Evolutionary conservation across 345 rosid genomes (phyloP).

Genomic region (Trapa incisa): DNA sequence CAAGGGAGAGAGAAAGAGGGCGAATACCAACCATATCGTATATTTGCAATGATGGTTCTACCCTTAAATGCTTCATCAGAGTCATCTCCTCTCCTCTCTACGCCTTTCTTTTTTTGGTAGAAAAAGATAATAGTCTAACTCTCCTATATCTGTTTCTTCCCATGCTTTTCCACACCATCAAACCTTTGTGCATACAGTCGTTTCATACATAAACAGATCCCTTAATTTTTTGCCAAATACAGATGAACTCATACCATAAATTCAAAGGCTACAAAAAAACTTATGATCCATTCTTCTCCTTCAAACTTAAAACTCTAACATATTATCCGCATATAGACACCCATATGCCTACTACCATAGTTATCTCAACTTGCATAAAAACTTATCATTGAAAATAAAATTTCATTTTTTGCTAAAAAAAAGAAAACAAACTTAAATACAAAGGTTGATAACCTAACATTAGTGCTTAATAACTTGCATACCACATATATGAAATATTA

Average conservation of each 20-base stretch:
- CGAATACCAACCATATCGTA: conserved; percentile 46
- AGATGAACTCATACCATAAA: background rate
- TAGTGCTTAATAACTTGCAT: too few species aligned
- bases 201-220: background rate
- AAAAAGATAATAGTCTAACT: too few species aligned
- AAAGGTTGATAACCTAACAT: too few species aligned
- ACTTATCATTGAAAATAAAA: too few species aligned
- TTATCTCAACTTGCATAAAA: too few species aligned
- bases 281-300: background rate
- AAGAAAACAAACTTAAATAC: too few species aligned
- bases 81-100: conserved; percentile 5
- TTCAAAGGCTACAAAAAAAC: background rate
- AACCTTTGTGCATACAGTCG: background rate
- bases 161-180: background rate
- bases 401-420: too few species aligned
- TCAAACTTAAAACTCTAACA: background rate
- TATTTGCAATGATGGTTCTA: conserved; percentile 33
- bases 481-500: too few species aligned
- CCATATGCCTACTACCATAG: too few species aligned
- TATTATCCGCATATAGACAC: too few species aligned
- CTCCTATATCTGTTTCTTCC: background rate
- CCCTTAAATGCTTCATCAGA: conserved; percentile 17
- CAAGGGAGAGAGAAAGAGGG: conserved; percentile 3
- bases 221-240: background rate
- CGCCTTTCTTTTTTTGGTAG: too few species aligned